A percentile compares a stretch with the other conserved stretches of the same genome.
phyloP scores from a whole-genome alignment of 225 moss, liverwort and hornwort species.

The Antitrichia curtipendula region DNA sequence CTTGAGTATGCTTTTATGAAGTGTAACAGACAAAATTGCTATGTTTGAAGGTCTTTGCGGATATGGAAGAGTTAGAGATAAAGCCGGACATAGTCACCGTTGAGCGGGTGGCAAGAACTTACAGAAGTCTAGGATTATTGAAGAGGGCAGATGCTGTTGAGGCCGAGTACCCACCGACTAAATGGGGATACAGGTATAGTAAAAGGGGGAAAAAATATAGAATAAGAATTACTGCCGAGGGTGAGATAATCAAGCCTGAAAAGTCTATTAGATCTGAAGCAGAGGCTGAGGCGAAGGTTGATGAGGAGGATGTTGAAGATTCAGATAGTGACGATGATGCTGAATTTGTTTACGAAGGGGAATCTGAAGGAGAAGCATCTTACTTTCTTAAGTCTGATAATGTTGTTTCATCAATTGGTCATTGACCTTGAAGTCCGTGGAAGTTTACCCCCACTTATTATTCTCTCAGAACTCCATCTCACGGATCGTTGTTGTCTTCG shows the following conservation, averaged over 20 bases:
- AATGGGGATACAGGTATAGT: conserved; percentile 11
- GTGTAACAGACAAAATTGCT: background rate
- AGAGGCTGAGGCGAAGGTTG: background rate
- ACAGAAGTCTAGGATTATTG: conserved; percentile 29
- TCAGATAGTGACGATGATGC: background rate
- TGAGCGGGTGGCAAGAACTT: conserved; percentile 28
- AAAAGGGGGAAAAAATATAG: conserved; percentile 17
- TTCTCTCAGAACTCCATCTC: background rate
- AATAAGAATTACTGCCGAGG: conserved; percentile 16
- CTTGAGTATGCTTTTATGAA: background rate
- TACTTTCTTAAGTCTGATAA: background rate
- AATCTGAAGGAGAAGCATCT: background rate
- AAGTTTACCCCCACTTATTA: background rate
- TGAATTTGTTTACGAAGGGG: background rate
- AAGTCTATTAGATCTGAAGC: background rate
- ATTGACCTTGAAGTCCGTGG: background rate
- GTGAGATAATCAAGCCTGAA: background rate
- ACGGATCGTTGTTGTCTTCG: background rate
- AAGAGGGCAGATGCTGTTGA: conserved; percentile 24
- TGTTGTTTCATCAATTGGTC: background rate
- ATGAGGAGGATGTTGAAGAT: background rate
- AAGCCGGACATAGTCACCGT: conserved; percentile 28
- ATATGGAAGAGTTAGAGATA: conserved; percentile 53
- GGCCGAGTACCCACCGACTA: conserved; percentile 18
- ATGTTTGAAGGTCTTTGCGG: conserved; percentile 39